Evolutionary conservation across 2,329 filamentous ascomycete species (phyloP).

Genomic region (Ophiostoma australiae): DNA sequence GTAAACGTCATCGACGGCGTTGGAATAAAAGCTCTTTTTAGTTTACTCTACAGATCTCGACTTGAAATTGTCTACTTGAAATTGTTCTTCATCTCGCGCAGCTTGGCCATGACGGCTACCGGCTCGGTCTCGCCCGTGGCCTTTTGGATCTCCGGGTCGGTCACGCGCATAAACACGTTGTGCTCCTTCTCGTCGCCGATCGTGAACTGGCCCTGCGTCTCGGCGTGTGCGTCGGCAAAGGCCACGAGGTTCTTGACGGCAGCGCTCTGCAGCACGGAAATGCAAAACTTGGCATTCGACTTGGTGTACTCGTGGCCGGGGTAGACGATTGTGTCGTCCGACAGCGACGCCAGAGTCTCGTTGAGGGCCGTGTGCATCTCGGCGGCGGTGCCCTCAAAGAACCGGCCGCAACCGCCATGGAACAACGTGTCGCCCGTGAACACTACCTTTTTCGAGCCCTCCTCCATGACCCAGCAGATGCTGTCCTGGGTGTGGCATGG

Average conservation of each 20-base stretch:
- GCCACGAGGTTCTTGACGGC: slow-evolving; percentile 70
- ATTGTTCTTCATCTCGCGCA: slow-evolving; percentile 87
- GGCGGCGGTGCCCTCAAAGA: slow-evolving; percentile 84
- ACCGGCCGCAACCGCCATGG: slow-evolving; percentile 88
- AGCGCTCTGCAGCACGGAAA: slow-evolving; percentile 66
- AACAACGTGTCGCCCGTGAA: slow-evolving; percentile 97
- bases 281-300: slow-evolving; percentile 82
- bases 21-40: slow-evolving; percentile 13
- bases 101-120: slow-evolving; percentile 74
- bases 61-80: neutral
- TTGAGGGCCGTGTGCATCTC: slow-evolving; percentile 96
- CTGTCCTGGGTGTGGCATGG: slow-evolving; percentile 98
- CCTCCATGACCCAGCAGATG: slow-evolving; percentile 90
- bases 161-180: slow-evolving; percentile 92
- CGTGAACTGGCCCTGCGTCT: slow-evolving; percentile 93
- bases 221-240: slow-evolving; percentile 72
- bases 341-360: slow-evolving; percentile 70
- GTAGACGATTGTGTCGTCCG: slow-evolving; percentile 88
- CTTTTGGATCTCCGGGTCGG: slow-evolving; percentile 75
- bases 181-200: slow-evolving; percentile 97
- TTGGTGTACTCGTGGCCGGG: slow-evolving; percentile 98
- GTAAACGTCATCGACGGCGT: slow-evolving; percentile 13
- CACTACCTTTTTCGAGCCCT: slow-evolving; percentile 68
- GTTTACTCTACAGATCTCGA: neutral
- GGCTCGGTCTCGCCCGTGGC: slow-evolving; percentile 75